Evolutionary conservation across 1,284 basidiomycete species (phyloP).

Genomic region (Leucoagaricus sp.): DNA sequence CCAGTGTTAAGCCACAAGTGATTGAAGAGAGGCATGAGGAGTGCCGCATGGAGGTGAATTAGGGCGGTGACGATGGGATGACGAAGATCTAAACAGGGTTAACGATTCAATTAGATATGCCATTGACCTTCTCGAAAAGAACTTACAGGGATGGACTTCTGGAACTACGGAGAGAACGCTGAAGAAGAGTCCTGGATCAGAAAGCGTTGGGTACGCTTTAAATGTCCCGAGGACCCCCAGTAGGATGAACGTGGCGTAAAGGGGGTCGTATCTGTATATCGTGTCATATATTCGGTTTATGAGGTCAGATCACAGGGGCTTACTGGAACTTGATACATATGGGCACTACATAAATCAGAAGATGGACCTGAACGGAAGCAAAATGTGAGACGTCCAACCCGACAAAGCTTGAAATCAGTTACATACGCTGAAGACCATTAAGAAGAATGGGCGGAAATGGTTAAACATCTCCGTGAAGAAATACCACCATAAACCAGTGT

Average conservation of each 20-base stretch:
- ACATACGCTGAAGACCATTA: slow-evolving; percentile 91
- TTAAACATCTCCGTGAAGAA: slow-evolving; percentile 99
- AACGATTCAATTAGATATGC: background rate
- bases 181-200: slow-evolving; percentile 86
- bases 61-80: slow-evolving; percentile 87
- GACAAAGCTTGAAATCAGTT: too few relatives aligned
- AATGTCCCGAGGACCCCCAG: slow-evolving; percentile 82
- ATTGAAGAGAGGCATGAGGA: slow-evolving; percentile 91
- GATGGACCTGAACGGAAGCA: slow-evolving; percentile 62
- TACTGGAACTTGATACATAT: slow-evolving; percentile 87
- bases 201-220: slow-evolving; percentile 91
- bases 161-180: slow-evolving; percentile 83
- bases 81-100: slow-evolving; percentile 64
- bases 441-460: slow-evolving; percentile 94
- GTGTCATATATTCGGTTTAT: background rate
- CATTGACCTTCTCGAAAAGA: background rate
- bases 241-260: slow-evolving; percentile 81
- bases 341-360: slow-evolving; percentile 83
- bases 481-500: slow-evolving; percentile 97
- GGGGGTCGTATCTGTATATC: slow-evolving; percentile 70
- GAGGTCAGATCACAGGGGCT: slow-evolving; percentile 24
- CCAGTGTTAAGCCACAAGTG: slow-evolving; percentile 91
- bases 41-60: slow-evolving; percentile 81
- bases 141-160: slow-evolving; percentile 81
- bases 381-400: background rate